Evolutionary conservation across 1,284 basidiomycete species (phyloP).

Genomic region (Stygiomarasmius scandens): DNA sequence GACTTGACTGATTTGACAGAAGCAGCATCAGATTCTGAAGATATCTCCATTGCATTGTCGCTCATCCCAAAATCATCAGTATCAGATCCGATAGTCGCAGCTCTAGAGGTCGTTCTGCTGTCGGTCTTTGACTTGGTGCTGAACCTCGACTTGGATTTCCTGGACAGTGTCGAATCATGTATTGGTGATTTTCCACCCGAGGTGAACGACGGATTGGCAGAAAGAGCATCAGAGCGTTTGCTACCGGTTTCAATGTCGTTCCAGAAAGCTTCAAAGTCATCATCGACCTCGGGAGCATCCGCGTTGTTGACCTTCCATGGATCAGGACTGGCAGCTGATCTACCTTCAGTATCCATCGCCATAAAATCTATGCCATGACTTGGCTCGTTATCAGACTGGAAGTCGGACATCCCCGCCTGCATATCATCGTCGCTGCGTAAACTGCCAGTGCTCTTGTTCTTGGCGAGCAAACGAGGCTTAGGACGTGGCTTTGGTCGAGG

Average conservation of each 20-base stretch:
- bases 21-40: not conserved
- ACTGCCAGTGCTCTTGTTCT: not conserved
- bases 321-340: not conserved
- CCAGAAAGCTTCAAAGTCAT: not conserved
- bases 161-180: too few relatives aligned
- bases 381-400: not conserved
- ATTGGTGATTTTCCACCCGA: too few relatives aligned
- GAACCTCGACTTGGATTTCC: too few relatives aligned
- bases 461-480: slow-evolving; percentile 8
- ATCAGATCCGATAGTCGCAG: not conserved
- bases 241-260: not conserved
- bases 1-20: not conserved
- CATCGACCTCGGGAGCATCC: not conserved
- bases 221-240: not conserved
- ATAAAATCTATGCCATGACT: not conserved
- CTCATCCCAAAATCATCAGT: too few relatives aligned
- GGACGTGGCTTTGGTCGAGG: slow-evolving; percentile 12
- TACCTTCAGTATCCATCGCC: too few relatives aligned
- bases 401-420: not conserved
- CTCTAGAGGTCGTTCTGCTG: not conserved
- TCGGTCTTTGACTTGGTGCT: not conserved
- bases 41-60: not conserved
- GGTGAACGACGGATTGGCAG: not conserved
- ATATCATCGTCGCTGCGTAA: not conserved
- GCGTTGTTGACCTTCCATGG: not conserved